Percentiles rank a stretch among this genome's conserved stretches.
Conservation (phyloP, 192 early-diverging fungal species). For the Umbelopsis sp. region DNA sequence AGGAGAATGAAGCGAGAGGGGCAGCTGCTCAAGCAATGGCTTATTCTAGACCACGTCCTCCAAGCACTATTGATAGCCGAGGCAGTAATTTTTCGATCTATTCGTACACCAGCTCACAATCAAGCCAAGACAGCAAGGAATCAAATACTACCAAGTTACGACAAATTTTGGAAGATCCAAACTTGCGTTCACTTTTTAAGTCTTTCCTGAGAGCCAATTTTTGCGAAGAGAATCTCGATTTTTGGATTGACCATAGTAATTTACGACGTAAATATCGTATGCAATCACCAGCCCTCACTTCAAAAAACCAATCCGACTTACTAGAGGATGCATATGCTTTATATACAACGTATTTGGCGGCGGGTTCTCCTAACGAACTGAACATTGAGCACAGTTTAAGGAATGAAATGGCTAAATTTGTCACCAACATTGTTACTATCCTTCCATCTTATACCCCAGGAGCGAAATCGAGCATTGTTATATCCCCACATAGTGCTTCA, state of each 20-base stretch:
- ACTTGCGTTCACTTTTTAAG: constrained; percentile 60
- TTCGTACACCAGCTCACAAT: neutral
- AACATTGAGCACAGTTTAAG: constrained; percentile 57
- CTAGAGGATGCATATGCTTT: constrained; percentile 55
- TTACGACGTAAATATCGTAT: constrained; percentile 49
- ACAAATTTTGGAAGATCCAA: constrained; percentile 59
- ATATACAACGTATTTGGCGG: constrained; percentile 52
- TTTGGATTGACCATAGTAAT: constrained; percentile 58
- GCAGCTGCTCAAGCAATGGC: neutral
- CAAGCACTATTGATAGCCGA: constrained; percentile 10
- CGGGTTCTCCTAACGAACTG: constrained; percentile 48
- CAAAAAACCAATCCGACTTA: constrained; percentile 45
- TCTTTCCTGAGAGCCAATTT: constrained; percentile 66
- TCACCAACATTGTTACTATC: constrained; percentile 48
- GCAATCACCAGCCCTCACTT: constrained; percentile 40
- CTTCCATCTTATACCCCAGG: constrained; percentile 35
- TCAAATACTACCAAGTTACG: constrained; percentile 60
- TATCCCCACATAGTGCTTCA: constrained; percentile 34
- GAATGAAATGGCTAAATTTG: constrained; percentile 50
- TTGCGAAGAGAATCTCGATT: constrained; percentile 77
- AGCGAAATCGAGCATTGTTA: constrained; percentile 20
- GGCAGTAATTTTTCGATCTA: constrained; percentile 8
- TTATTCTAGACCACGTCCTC: neutral
- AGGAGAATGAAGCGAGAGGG: neutral
- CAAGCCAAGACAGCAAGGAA: constrained; percentile 37